Base-by-base conservation (phyloP, 768 basidiomycete genomes). In the Boletus eberwhitei region DNA sequence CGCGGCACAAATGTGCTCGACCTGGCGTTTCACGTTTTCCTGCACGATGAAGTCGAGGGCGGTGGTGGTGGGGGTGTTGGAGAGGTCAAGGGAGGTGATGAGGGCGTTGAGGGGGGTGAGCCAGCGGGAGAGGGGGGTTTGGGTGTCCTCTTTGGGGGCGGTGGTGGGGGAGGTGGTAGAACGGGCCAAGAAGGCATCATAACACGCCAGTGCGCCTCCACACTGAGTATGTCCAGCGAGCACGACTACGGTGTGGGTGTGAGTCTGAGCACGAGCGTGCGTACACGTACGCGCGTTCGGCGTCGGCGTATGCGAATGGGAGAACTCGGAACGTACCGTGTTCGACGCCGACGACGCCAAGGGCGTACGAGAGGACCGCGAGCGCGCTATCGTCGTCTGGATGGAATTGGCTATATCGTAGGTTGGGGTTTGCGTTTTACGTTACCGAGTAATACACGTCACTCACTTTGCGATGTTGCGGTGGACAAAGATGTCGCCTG, bases 401-500 rank as follows among this genome's bases (percentile, higher is more conserved):
- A 52, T 82, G 85, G 66, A 93, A 80, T 73, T 93, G 92, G 67
- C 88, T 35, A 11, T 3, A 5, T 1, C 26, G 5, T 26, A 26
- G 29, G 29, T 29, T 26, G 29, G 8, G 29, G 29, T 29, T 29
- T 29, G 7, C 8, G 8, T 11, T 8, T 31, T 9, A 9, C 9
- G 31, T 11, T 9, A 31, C 11, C 31, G 31, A 0, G 31, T 9
- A 11, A 11, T 5, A 11, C 31, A 11, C 31, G 31, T 2, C 31
- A 31, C 31, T 11, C 3, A 90, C 87, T 96, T 96, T 26, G 93
- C 93, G 56, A 96, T 85, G 71, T 95, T 95, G 45, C 93, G 77
- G 73, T 93, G 86, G 34, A 89, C 87, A 61, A 96, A 95, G 53
- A 96, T 83, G 42, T 91, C 90, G 48, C 93, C 93, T 0, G 93